Percentiles rank a stretch among this genome's conserved stretches.
Evolutionary conservation across 2,329 filamentous ascomycete species (phyloP).

Genomic region (Atkinsonella hypoxylon): DNA sequence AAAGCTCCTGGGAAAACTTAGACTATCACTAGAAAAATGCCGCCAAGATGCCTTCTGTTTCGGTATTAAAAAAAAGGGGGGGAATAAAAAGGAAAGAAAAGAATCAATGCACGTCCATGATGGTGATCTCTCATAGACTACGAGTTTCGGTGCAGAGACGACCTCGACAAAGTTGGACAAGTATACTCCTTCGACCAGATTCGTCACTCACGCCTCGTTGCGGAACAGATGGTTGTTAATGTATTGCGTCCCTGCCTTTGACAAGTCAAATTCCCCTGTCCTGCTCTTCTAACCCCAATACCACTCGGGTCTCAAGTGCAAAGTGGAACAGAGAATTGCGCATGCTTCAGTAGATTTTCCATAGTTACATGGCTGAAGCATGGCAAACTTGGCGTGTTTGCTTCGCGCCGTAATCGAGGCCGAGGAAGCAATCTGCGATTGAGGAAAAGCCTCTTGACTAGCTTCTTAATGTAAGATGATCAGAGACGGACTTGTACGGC

Average conservation of each 20-base stretch:
- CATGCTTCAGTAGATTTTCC: background rate
- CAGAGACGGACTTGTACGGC: too few species aligned
- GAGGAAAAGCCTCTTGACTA: background rate
- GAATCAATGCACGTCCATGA: too few species aligned
- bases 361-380: background rate
- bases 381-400: background rate
- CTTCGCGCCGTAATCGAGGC: background rate
- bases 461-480: background rate
- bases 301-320: background rate
- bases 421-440: background rate
- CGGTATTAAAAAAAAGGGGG: background rate
- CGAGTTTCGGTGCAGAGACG: too few species aligned
- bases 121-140: too few species aligned
- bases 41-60: background rate
- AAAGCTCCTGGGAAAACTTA: background rate
- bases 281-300: too few species aligned
- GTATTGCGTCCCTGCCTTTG: too few species aligned
- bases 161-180: too few species aligned
- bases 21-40: background rate
- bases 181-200: too few species aligned
- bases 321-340: background rate
- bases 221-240: too few species aligned
- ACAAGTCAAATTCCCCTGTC: too few species aligned
- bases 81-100: too few species aligned
- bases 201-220: too few species aligned